These are phyloP conservation scores for Boletus tomentosulus DNA, from an alignment of 768 basidiomycete genomes.

Conservation along the genomic window DNA sequence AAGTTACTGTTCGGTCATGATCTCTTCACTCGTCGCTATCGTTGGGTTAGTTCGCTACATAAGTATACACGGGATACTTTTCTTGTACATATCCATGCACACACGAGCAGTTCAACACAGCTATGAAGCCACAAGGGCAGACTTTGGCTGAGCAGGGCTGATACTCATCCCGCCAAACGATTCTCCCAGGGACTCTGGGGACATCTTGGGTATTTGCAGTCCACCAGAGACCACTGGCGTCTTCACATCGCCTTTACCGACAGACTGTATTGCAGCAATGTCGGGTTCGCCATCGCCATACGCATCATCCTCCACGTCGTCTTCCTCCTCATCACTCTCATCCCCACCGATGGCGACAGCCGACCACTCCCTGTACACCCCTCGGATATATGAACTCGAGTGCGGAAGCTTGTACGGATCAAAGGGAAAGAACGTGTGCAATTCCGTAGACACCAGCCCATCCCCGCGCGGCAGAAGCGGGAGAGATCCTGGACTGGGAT, in stretches of 20 bases:
- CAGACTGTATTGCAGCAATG: not conserved
- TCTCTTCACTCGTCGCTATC: not conserved
- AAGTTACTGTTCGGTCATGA: conserved; percentile 20
- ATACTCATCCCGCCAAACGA: conserved; percentile 84
- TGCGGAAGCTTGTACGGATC: conserved; percentile 91
- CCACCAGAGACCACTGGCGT: conserved; percentile 9
- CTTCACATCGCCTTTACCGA: not conserved
- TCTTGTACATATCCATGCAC: not conserved
- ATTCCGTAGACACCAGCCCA: conserved; percentile 52
- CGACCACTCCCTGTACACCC: conserved; percentile 88
- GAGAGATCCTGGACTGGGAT: conserved; percentile 23
- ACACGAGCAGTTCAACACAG: not conserved
- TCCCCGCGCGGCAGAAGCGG: conserved; percentile 25
- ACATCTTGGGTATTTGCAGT: conserved; percentile 21
- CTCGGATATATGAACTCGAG: conserved; percentile 72
- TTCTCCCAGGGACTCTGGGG: conserved; percentile 42
- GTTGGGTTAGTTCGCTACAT: not conserved
- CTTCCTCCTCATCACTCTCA: conserved; percentile 67
- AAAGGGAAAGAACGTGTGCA: conserved; percentile 97
- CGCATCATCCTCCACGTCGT: conserved; percentile 44
- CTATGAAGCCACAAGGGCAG: conserved; percentile 8
- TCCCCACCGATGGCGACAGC: conserved; percentile 68
- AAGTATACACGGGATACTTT: not conserved
- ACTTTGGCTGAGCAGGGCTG: conserved; percentile 43
- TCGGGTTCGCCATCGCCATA: conserved; percentile 26